Base-by-base conservation (phyloP, 2,329 filamentous ascomycete genomes). In the Alternaria sp. region DNA sequence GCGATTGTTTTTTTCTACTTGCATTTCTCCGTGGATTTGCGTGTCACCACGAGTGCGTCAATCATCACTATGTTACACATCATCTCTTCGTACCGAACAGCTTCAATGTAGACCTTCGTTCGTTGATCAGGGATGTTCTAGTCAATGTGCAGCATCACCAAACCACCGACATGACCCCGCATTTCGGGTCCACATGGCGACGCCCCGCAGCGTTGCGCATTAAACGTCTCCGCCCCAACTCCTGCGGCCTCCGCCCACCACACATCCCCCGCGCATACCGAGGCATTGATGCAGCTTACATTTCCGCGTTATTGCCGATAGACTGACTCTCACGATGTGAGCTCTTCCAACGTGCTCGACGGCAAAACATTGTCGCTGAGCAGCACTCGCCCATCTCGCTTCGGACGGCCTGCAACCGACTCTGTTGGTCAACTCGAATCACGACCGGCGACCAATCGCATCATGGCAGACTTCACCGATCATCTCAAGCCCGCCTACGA, bases 391-490 rank as follows among this genome's bases (percentile, higher is more conserved):
- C 43, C 50, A 57, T 46, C 53, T 52, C 49, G 34, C 30, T 49
- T 32, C 45, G 44, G 36, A 34, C 59, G 49, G 57, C 46, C 50
- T 61, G 57, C 63, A 50, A 58, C 38, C 22, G 34, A 50, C 38
- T 57, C 20, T 18, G 36, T 57, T 52, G 45, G 18, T 14, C 41
- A 27, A 43, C 40, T 20, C 11, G 22, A 22, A 51, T 25, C 38
- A 41, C 46, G n/a, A 28, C 41, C 18, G 50, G 10, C 25, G 40
- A 54, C 49, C 59, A 59, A 64, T 56, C 46, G 46, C 54, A 56
- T 44, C 51, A 84, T 84, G 82, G 67, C 76, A 22, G 83, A 86
- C 74, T 85, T 85, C 71, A 83, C 82, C 54, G 80, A 82, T 68
- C 75, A 76, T 18, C 81, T 86, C 30, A 81, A 78, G 66, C 84